Evolutionary conservation across 2,329 filamentous ascomycete genomes (phyloP).

Genomic region (Rhinocladiella mackenziei): DNA sequence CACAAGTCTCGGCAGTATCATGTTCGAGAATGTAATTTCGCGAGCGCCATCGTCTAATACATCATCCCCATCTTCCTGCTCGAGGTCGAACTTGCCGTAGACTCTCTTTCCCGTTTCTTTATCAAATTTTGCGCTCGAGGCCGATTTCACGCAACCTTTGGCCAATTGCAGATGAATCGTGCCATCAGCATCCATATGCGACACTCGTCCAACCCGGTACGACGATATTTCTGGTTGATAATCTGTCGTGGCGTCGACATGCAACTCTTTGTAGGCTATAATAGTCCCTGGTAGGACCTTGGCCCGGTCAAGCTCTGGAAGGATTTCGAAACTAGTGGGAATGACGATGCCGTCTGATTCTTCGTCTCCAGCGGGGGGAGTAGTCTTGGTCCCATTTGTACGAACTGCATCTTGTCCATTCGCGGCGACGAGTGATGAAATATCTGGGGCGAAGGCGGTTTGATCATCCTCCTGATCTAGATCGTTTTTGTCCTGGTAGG

Average conservation of each 20-base stretch:
- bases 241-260: conserved; percentile 45
- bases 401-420: conserved; percentile 29
- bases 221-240: conserved; percentile 48
- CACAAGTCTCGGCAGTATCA: conserved; percentile 66
- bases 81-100: conserved; percentile 72
- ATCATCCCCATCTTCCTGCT: conserved; percentile 55
- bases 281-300: conserved; percentile 38
- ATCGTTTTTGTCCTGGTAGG: conserved; percentile 31
- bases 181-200: conserved; percentile 52
- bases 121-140: conserved; percentile 55
- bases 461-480: conserved; percentile 38
- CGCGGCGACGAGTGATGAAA: conserved; percentile 12
- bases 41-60: conserved; percentile 58
- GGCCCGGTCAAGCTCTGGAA: conserved; percentile 47
- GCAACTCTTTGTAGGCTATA: conserved; percentile 47
- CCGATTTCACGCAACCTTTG: conserved; percentile 31
- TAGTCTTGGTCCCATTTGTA: conserved; percentile 36
- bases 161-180: conserved; percentile 63
- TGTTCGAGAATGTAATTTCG: conserved; percentile 57
- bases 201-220: conserved; percentile 63
- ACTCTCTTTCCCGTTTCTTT: conserved; percentile 65
- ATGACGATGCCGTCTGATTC: conserved; percentile 29
- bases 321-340: conserved; percentile 58
- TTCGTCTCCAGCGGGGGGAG: not conserved
- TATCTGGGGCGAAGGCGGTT: conserved; percentile 33